Percentiles rank a stretch among this genome's conserved stretches.
phyloP scores from a whole-genome alignment of 257 asterid genomes.

The Rhazya stricta region DNA sequence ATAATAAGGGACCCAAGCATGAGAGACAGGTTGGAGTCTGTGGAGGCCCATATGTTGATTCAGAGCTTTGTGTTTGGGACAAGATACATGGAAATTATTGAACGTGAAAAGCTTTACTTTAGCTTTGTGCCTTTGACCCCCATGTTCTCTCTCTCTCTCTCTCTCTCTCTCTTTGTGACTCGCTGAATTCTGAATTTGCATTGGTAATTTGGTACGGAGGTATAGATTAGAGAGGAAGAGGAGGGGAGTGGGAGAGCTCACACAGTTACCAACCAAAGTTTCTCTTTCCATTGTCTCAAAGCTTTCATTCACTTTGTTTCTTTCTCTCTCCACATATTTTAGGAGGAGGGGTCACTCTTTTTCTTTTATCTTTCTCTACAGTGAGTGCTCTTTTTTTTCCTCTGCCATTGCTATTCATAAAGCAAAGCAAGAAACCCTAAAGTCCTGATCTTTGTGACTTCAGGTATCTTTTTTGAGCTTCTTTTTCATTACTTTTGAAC shows the following conservation, averaged over 20 bases:
- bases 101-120: constrained; percentile 47
- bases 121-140: constrained; percentile 35
- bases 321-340: constrained; percentile 5
- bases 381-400: constrained; percentile 8
- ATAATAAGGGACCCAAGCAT: constrained; percentile 36
- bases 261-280: constrained; percentile 31
- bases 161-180: no score
- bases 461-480: constrained; percentile 37
- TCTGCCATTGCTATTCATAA: constrained; percentile 26
- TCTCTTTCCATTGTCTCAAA: constrained; percentile 31
- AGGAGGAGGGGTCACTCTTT: background rate
- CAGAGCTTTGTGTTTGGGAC: constrained; percentile 40
- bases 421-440: constrained; percentile 37
- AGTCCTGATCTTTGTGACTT: constrained; percentile 60
- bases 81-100: constrained; percentile 56
- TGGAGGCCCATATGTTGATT: constrained; percentile 51
- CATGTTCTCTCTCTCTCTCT: constrained; percentile 7
- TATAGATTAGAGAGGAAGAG: background rate
- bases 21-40: constrained; percentile 51
- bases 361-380: constrained; percentile 9
- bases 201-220: background rate
- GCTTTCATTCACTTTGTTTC: constrained; percentile 24
- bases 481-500: constrained; percentile 47
- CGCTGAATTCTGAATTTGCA: constrained; percentile 26
- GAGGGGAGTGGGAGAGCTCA: constrained; percentile 21